phyloP scores from a whole-genome alignment of 805 yeast genomes.

The Sugiyamaella americana region DNA sequence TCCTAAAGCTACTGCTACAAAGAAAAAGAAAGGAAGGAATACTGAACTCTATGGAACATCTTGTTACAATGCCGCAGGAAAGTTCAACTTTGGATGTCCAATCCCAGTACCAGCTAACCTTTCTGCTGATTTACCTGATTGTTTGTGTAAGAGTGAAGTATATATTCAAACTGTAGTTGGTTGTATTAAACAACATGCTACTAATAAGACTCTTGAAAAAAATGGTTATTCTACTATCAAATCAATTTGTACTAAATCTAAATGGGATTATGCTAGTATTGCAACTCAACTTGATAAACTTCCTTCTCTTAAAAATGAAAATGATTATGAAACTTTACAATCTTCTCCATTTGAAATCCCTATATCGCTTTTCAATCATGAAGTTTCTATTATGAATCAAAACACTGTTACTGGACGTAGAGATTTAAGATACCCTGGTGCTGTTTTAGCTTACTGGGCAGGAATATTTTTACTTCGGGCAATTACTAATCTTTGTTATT shows the following conservation, averaged over 20 bases:
- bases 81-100: slow-evolving; percentile 6
- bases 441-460: slow-evolving; percentile 13
- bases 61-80: slow-evolving; percentile 2
- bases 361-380: slow-evolving; percentile 1
- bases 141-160: slow-evolving; percentile 6
- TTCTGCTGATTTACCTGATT: background rate
- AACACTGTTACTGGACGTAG: background rate
- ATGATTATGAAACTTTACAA: slow-evolving; percentile 2
- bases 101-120: slow-evolving; percentile 5
- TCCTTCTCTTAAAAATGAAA: background rate
- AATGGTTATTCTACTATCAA: background rate
- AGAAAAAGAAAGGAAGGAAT: background rate
- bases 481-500: slow-evolving; percentile 12
- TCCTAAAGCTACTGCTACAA: background rate
- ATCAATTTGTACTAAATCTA: slow-evolving; percentile 6
- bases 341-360: slow-evolving; percentile 6
- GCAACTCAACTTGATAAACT: background rate
- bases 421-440: slow-evolving; percentile 2
- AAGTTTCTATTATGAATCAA: slow-evolving; percentile 7
- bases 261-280: slow-evolving; percentile 4
- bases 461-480: slow-evolving; percentile 10
- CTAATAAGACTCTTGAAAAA: background rate
- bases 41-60: slow-evolving; percentile 3
- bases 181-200: slow-evolving; percentile 8
- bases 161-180: slow-evolving; percentile 14